Percentiles rank a stretch among this genome's conserved stretches.
phyloP scores from a whole-genome alignment of 78 protist species.

The Cavenderia fasciculata region DNA sequence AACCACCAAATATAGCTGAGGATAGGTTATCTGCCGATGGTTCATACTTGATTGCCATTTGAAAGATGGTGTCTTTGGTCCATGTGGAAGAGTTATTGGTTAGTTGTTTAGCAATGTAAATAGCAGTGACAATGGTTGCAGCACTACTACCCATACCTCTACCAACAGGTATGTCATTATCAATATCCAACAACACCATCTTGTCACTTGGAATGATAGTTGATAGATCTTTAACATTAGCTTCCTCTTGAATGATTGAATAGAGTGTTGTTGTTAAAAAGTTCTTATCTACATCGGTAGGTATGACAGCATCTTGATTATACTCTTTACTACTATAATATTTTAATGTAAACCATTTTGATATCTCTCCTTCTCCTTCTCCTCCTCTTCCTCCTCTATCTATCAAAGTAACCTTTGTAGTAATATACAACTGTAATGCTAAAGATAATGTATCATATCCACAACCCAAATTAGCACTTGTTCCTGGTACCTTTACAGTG shows the following conservation, averaged over 20 bases:
- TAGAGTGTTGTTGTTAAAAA: not conserved
- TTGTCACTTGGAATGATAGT: not conserved
- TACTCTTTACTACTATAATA: not conserved
- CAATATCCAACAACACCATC: not conserved
- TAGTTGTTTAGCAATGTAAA: not conserved
- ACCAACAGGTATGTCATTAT: slow-evolving; percentile 8
- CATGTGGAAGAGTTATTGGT: no score
- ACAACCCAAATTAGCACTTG: slow-evolving; percentile 14
- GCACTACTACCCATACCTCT: slow-evolving; percentile 21
- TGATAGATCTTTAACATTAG: not conserved
- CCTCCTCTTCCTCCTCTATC: not conserved
- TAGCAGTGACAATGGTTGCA: not conserved
- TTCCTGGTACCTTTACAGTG: slow-evolving; percentile 8
- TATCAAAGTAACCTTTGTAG: not conserved
- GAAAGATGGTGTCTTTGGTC: no score
- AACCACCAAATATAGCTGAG: not conserved
- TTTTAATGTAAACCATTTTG: not conserved
- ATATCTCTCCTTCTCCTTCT: not conserved
- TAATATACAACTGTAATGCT: not conserved
- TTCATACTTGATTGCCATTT: not conserved
- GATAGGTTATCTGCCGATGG: slow-evolving; percentile 22
- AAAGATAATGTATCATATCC: slow-evolving; percentile 10
- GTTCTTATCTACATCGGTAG: not conserved
- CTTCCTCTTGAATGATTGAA: not conserved
- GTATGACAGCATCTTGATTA: not conserved